Evolutionary conservation across 1,284 basidiomycete species (phyloP).

Genomic region (Neolentinus lepideus): DNA sequence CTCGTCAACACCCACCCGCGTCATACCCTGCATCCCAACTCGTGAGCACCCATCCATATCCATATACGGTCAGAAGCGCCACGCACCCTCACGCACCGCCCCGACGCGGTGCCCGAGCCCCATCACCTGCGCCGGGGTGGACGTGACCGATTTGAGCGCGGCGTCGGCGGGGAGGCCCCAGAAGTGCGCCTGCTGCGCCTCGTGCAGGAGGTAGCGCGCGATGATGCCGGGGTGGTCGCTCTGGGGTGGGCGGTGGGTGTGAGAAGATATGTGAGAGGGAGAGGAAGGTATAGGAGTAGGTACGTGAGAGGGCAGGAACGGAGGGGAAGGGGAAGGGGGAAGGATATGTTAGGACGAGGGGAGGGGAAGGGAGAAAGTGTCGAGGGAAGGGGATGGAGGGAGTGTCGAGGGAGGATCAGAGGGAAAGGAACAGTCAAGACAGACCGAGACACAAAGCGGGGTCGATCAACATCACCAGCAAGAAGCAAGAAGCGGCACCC

Average conservation of each 20-base stretch:
- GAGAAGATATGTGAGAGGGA: too few species aligned
- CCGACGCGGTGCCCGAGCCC: conserved; percentile 62
- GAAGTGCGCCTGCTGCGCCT: conserved; percentile 86
- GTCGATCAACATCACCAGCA: too few species aligned
- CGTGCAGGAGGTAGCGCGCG: conserved; percentile 73
- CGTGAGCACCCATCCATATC: too few species aligned
- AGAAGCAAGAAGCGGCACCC: too few species aligned
- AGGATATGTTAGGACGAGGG: background rate
- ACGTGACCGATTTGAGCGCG: conserved; percentile 70
- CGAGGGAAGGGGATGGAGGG: too few species aligned
- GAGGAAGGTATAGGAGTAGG: too few species aligned
- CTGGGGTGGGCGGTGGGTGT: conserved; percentile 34
- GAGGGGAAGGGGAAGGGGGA: too few species aligned
- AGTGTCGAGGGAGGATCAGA: background rate
- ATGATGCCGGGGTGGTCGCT: conserved; percentile 69
- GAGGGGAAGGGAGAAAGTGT: background rate
- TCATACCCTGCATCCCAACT: too few species aligned
- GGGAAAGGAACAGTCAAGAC: too few species aligned
- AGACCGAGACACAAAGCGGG: background rate
- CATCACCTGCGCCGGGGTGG: conserved; percentile 56
- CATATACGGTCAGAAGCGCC: too few species aligned
- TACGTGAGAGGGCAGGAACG: too few species aligned
- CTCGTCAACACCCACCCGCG: too few species aligned
- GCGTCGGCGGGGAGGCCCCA: conserved; percentile 57
- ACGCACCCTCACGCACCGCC: conserved; percentile 52